Conservation (phyloP, 805 yeast genomes). For the Schizosaccharomyces lindneri region DNA sequence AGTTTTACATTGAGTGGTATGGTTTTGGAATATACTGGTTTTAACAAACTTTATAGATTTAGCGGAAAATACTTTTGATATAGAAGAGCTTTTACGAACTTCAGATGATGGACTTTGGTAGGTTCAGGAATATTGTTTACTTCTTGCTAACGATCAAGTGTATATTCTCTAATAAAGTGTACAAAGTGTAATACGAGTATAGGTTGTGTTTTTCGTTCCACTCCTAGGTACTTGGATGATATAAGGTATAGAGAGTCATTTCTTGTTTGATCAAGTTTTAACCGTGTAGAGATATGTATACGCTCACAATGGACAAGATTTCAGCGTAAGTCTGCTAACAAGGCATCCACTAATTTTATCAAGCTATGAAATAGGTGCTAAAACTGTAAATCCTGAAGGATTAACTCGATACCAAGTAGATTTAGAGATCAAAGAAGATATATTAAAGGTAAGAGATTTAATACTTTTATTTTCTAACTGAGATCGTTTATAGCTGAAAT, state of each 20-base stretch:
- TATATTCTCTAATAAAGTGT: neutral
- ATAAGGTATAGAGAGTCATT: neutral
- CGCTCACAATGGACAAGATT: neutral
- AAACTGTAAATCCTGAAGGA: neutral
- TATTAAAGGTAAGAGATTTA: neutral
- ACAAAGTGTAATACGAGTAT: neutral
- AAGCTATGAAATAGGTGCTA: neutral
- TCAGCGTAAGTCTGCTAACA: neutral
- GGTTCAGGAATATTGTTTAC: neutral
- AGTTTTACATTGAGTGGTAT: neutral
- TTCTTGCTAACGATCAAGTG: neutral
- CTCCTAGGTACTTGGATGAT: neutral
- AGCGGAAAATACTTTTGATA: neutral
- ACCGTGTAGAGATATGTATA: neutral
- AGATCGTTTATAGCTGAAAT: neutral
- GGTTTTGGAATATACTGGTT: neutral
- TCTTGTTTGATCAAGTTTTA: neutral
- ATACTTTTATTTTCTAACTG: neutral
- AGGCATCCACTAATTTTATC: neutral
- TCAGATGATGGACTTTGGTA: neutral
- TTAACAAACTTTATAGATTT: neutral
- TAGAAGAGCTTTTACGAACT: neutral
- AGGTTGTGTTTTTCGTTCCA: neutral
- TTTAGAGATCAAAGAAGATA: neutral
- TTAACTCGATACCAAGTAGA: neutral